These are phyloP conservation scores for Cytospora paraplurivora DNA, from an alignment of 2,329 filamentous ascomycete genomes.

Conservation along the genomic window DNA sequence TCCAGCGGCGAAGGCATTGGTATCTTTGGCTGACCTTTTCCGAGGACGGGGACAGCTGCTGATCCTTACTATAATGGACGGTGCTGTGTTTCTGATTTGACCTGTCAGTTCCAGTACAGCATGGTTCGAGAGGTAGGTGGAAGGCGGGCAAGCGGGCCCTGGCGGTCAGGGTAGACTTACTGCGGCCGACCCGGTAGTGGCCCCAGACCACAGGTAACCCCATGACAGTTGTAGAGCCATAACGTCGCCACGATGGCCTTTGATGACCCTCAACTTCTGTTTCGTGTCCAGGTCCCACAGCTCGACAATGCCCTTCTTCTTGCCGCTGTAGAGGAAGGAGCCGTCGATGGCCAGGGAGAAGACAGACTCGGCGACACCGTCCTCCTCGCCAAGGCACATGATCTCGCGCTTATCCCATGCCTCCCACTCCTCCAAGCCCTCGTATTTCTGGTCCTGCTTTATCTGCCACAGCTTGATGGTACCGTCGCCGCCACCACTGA, in stretches of 20 bases:
- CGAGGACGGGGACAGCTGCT: slow-evolving; percentile 43
- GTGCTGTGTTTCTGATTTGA: slow-evolving; percentile 63
- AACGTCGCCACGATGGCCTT: slow-evolving; percentile 77
- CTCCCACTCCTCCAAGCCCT: slow-evolving; percentile 61
- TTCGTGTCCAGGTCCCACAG: slow-evolving; percentile 96
- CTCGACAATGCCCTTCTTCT: slow-evolving; percentile 84
- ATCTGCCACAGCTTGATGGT: slow-evolving; percentile 93
- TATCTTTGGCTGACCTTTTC: slow-evolving; percentile 58
- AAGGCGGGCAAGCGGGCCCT: no score
- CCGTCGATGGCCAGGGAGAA: slow-evolving; percentile 85
- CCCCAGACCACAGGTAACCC: slow-evolving; percentile 83
- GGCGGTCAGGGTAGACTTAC: slow-evolving; percentile 55
- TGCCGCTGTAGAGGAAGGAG: slow-evolving; percentile 89
- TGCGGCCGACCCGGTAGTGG: slow-evolving; percentile 84
- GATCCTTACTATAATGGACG: slow-evolving; percentile 62
- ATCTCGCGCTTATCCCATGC: slow-evolving; percentile 43
- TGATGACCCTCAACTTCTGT: slow-evolving; percentile 85
- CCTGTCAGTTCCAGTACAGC: slow-evolving; percentile 27
- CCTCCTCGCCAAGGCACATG: slow-evolving; percentile 62
- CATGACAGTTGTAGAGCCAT: slow-evolving; percentile 85
- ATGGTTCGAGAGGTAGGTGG: background rate
- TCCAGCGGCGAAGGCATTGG: slow-evolving; percentile 40
- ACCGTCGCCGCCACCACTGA: slow-evolving; percentile 92
- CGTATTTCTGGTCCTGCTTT: slow-evolving; percentile 50
- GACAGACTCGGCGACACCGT: slow-evolving; percentile 57